Evolutionary conservation across 768 basidiomycete species (phyloP).

Genomic region (Rubroboletus pulcherrimus): DNA sequence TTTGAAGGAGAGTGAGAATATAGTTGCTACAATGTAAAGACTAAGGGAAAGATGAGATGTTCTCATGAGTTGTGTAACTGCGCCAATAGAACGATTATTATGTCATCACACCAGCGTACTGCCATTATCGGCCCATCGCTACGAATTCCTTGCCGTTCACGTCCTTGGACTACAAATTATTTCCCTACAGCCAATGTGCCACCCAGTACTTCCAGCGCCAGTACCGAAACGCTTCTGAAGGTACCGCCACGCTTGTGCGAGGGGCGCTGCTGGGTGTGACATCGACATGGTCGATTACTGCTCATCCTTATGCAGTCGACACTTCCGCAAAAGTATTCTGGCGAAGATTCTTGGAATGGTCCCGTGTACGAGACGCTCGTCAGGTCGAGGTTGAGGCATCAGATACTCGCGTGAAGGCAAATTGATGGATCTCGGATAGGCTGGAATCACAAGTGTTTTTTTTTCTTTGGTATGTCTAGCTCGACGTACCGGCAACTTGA

Average conservation of each 20-base stretch:
- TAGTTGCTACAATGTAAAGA: background rate
- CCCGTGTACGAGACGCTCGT: background rate
- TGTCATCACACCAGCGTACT: conserved; percentile 11
- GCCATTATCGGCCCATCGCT: no score
- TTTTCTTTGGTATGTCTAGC: background rate
- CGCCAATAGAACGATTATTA: conserved; percentile 8
- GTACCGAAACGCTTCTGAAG: background rate
- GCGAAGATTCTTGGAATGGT: background rate
- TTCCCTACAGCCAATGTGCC: background rate
- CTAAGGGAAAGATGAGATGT: background rate
- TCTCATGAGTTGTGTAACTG: background rate
- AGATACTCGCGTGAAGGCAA: background rate
- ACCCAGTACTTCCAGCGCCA: background rate
- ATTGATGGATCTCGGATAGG: background rate
- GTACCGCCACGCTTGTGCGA: background rate
- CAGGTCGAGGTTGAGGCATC: background rate
- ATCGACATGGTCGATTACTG: background rate
- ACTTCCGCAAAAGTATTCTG: no score
- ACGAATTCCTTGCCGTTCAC: no score
- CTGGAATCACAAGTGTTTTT: background rate
- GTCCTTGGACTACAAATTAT: no score
- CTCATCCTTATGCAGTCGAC: no score
- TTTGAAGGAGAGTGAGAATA: background rate
- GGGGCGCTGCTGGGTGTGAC: background rate
- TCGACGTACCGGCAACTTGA: no score